phyloP scores from a whole-genome alignment of 345 rosid species.

The Kandelia obovata region DNA sequence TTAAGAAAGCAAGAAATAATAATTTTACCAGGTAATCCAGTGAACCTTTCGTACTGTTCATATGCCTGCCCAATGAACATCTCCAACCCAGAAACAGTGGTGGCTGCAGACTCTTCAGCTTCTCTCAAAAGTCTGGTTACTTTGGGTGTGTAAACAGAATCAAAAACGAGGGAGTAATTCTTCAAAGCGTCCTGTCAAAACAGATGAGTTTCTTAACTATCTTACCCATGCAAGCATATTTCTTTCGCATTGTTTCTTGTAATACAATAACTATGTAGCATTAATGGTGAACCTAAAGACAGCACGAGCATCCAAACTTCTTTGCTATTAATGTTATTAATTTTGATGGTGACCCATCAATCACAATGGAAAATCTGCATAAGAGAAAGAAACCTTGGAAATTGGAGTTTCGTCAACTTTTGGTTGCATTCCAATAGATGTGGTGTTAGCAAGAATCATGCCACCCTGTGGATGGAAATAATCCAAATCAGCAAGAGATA shows the following conservation, averaged over 20 bases:
- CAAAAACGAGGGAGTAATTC: conserved; percentile 69
- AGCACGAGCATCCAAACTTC: background rate
- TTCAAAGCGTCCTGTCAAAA: conserved; percentile 60
- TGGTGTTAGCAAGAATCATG: conserved; percentile 92
- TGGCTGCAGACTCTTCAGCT: conserved; percentile 79
- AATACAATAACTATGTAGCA: background rate
- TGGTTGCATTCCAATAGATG: conserved; percentile 96
- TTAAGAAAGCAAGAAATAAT: background rate
- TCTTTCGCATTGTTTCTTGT: background rate
- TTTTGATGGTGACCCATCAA: background rate
- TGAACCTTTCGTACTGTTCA: conserved; percentile 73
- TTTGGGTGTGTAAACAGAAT: conserved; percentile 86
- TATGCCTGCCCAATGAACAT: conserved; percentile 97
- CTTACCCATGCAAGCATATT: background rate
- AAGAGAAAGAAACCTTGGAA: conserved; percentile 52
- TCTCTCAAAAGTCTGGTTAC: conserved; percentile 79
- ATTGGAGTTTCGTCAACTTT: conserved; percentile 79
- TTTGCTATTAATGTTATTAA: background rate
- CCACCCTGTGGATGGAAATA: conserved; percentile 65
- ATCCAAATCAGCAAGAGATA: conserved; percentile 65
- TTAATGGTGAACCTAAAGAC: background rate
- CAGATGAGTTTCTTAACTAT: background rate
- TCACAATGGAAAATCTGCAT: background rate
- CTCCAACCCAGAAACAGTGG: conserved; percentile 67
- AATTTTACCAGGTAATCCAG: conserved; percentile 68